phyloP scores from a whole-genome alignment of 768 basidiomycete genomes.

The Leccinum uliginosum region DNA sequence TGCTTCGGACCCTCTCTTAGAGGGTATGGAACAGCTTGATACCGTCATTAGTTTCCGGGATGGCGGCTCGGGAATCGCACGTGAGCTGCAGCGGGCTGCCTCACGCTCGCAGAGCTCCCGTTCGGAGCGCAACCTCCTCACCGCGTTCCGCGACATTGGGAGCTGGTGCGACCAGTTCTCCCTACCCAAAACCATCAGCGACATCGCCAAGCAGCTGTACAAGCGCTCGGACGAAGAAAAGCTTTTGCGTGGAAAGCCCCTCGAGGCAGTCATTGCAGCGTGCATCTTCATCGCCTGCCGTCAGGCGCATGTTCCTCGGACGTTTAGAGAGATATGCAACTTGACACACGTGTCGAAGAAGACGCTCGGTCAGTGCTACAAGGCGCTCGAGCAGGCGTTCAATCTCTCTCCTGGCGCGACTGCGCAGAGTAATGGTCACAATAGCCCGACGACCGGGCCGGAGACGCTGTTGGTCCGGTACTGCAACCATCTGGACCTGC shows the following conservation, averaged over 20 bases:
- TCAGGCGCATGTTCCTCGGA: constrained; percentile 91
- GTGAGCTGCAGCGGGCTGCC: constrained; percentile 75
- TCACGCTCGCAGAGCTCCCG: constrained; percentile 75
- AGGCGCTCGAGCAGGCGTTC: constrained; percentile 83
- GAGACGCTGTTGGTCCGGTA: constrained; percentile 90
- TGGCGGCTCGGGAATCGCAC: constrained; percentile 88
- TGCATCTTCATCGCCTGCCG: constrained; percentile 98
- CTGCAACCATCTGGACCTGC: constrained; percentile 88
- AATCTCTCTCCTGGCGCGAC: constrained; percentile 81
- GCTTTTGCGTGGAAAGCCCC: constrained; percentile 83
- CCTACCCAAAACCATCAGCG: constrained; percentile 88
- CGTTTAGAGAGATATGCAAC: constrained; percentile 94
- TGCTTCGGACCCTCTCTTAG: constrained; percentile 87
- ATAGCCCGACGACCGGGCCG: constrained; percentile 58
- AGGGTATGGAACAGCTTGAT: constrained; percentile 91
- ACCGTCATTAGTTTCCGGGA: constrained; percentile 95
- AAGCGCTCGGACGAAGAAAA: constrained; percentile 97
- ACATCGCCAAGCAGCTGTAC: constrained; percentile 95
- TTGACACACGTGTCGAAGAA: constrained; percentile 94
- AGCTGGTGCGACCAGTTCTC: constrained; percentile 96
- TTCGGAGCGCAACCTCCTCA: constrained; percentile 78
- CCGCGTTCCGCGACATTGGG: constrained; percentile 87
- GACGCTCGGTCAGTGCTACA: constrained; percentile 89
- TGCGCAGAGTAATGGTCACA: constrained; percentile 38
- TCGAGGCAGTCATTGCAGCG: constrained; percentile 92